Evolutionary conservation across 1,284 basidiomycete genomes (phyloP), one percentile per base, ranked within the genome.

Genomic region (Puccinia novopanici): DNA sequence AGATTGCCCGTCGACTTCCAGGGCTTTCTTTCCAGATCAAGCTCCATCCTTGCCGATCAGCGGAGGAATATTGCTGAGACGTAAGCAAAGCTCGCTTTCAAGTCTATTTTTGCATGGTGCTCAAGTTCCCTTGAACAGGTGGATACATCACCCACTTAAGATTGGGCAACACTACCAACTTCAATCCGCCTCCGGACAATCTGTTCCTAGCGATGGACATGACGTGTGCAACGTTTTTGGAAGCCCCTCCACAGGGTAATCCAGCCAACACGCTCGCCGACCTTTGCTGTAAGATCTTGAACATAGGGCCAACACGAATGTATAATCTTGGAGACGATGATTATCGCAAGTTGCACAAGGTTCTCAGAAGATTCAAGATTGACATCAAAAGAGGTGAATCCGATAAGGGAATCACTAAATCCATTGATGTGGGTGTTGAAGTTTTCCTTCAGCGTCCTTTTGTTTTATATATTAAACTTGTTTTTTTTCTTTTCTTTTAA

Each of bases 201-300:
- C 50, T 76, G 15, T 76, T 76, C 19, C 30, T 76, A 2, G 61
- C 57, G 9, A 76, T 76, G 59, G 74, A 76, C n/a, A 67, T 76
- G 48, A 67, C 74, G 5, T 76, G 74, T n/a, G 72, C 72, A 4
- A 30, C 54, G 1, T 74, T 74, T 45, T 22, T 74, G 37, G 72
- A 61, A 2, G 72, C 55, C 0, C 55, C 54, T 24, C 71, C 71
- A 1, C 30, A 59, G 15, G 17, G 12, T 12, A 74, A 74, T 34
- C 72, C 72, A 6, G 57, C 57, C 4, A 74, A 74, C 34, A 59
- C 72, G 8, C 40, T 74, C 3, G 55, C 72, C 6, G 72, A 74
- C 61, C 57, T 74, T 24, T 74, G 72, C 37, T 57, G 72, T 13
- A 54, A 57, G 17, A 61, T 74, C 10, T 19, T 74, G 22, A 45